Percentiles rank a stretch among this genome's conserved stretches.
These are phyloP conservation scores for Penicillium sp. DNA, from an alignment of 2,329 filamentous ascomycete species.

Conservation along the genomic window DNA sequence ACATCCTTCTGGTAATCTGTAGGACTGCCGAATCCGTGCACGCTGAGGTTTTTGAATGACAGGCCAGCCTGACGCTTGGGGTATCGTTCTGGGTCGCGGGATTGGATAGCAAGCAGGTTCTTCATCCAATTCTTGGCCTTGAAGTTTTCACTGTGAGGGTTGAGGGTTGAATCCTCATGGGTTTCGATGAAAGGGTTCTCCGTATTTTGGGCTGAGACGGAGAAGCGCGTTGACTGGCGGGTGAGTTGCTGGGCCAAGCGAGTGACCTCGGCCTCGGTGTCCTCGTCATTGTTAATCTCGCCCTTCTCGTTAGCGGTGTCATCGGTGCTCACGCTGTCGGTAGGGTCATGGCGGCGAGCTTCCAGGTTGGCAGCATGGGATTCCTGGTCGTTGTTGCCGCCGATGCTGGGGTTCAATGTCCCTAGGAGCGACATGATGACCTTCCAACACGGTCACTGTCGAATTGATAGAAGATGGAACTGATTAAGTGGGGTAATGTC, in stretches of 20 bases:
- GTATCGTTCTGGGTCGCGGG: slow-evolving; percentile 54
- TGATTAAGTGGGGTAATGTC: background rate
- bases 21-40: slow-evolving; percentile 64
- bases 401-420: slow-evolving; percentile 32
- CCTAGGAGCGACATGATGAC: slow-evolving; percentile 36
- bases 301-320: slow-evolving; percentile 28
- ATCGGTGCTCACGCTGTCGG: slow-evolving; percentile 25
- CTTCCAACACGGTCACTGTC: slow-evolving; percentile 2
- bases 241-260: slow-evolving; percentile 37
- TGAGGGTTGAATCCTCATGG: slow-evolving; percentile 38
- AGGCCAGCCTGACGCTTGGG: slow-evolving; percentile 59
- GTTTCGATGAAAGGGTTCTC: slow-evolving; percentile 39
- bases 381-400: slow-evolving; percentile 3
- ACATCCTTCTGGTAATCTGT: slow-evolving; percentile 64
- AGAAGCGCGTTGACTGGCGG: slow-evolving; percentile 35
- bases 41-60: slow-evolving; percentile 65
- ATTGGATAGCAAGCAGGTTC: slow-evolving; percentile 46
- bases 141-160: slow-evolving; percentile 48
- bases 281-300: slow-evolving; percentile 26
- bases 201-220: slow-evolving; percentile 18
- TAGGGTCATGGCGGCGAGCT: slow-evolving; percentile 19
- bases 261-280: slow-evolving; percentile 31
- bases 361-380: slow-evolving; percentile 6
- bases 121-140: slow-evolving; percentile 48
- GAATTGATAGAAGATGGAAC: background rate